Evolutionary conservation across 768 basidiomycete genomes (phyloP).

Genomic region (Rossbeevera mucosa): DNA sequence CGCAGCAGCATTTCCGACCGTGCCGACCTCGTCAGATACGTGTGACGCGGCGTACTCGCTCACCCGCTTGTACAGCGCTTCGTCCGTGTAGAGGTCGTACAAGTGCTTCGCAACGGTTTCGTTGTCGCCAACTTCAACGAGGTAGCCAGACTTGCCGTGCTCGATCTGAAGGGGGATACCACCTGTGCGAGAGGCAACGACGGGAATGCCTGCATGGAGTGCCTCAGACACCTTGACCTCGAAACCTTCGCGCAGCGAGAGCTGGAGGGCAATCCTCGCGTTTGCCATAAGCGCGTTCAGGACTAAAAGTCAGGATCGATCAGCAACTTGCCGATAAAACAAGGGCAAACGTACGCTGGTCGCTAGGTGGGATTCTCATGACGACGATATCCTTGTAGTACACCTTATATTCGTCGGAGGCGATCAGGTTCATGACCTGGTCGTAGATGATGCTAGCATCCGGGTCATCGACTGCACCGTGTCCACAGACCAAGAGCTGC

Average conservation of each 20-base stretch:
- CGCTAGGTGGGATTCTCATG: constrained; percentile 77
- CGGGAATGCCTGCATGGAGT: constrained; percentile 84
- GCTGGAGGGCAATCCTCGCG: constrained; percentile 83
- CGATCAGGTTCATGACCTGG: constrained; percentile 60
- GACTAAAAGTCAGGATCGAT: constrained; percentile 38
- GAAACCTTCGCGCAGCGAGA: constrained; percentile 92
- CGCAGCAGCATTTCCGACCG: constrained; percentile 71
- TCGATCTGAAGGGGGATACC: constrained; percentile 92
- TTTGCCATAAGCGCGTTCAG: constrained; percentile 88
- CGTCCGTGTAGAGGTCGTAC: constrained; percentile 73
- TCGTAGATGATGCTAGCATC: constrained; percentile 93
- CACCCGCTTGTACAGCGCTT: constrained; percentile 57
- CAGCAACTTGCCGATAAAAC: background rate
- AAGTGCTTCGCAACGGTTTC: constrained; percentile 70
- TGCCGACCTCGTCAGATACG: constrained; percentile 80
- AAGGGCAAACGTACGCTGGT: constrained; percentile 56
- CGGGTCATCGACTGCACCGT: constrained; percentile 92
- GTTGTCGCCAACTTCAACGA: constrained; percentile 76
- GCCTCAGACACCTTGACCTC: constrained; percentile 97
- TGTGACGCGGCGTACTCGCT: constrained; percentile 67
- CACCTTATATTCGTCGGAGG: constrained; percentile 45
- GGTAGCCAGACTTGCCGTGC: constrained; percentile 83
- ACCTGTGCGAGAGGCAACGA: constrained; percentile 81
- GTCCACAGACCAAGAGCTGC: constrained; percentile 80
- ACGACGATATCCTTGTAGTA: constrained; percentile 66